Evolutionary conservation across 1,284 basidiomycete species (phyloP), one percentile per base, ranked within the genome.

Genomic region (Trichosporon sp.): DNA sequence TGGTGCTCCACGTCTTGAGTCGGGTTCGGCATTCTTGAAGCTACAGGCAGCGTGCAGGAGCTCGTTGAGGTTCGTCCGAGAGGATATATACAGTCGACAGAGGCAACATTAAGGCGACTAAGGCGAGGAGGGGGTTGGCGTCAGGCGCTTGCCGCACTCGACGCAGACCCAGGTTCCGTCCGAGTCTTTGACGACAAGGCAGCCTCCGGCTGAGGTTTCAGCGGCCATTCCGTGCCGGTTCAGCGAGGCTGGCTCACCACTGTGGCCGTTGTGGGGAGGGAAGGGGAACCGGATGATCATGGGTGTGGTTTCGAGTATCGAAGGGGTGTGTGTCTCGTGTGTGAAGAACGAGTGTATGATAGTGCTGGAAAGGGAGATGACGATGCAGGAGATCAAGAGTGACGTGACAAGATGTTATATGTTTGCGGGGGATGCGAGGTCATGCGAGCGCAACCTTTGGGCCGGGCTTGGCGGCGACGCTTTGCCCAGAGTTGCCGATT

Each of bases 91-190:
- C 43, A 46, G 16, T 46, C 43, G 43, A n/a, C 7, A 1, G 43
- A 2, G 43, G 43, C 16, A 14, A 46, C 43, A 46, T 16, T 54
- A 54, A 54, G 51, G 51, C 51, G 51, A 54, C 19, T 54, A 54
- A 54, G 51, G 51, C 51, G 51, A 54, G 4, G 19, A 10, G 10
- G 56, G 56, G 11, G 14, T 31, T 10, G 26, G 56, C 4, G 56
- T 61, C 26, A 31, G 32, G 56, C 32, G 56, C 32, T 35, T 61
- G 56, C 56, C 32, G 31, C 32, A 35, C 56, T 61, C 56, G 26
- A 61, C 56, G 56, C 56, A 61, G 32, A 61, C 32, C 56, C 56
- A 35, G 2, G 32, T 61, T 4, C 56, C 56, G 32, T 61, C 56
- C 10, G 56, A 8, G 31, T 31, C 14, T 16, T 35, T 31, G 16